Evolutionary conservation across 2,329 filamentous ascomycete species (phyloP).

Genomic region (Trichoderma oligosporum): DNA sequence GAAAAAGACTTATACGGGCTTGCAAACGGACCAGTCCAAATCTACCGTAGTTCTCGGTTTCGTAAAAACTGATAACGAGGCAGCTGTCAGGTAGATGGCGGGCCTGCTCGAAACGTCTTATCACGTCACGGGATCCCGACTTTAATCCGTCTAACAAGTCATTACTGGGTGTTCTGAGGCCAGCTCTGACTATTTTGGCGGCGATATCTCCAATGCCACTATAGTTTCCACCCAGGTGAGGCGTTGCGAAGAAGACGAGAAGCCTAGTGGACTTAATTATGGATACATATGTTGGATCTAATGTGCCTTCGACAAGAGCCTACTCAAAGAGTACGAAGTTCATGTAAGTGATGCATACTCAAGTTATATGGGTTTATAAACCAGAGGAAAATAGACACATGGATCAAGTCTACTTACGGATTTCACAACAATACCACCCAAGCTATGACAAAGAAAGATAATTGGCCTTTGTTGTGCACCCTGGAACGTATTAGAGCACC

Average conservation of each 20-base stretch:
- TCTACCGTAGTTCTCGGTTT: conserved; percentile 9
- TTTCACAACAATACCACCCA: conserved; percentile 21
- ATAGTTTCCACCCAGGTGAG: conserved; percentile 11
- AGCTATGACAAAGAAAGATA: conserved; percentile 20
- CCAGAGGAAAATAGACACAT: background rate
- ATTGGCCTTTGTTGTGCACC: conserved; percentile 6
- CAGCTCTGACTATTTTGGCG: background rate
- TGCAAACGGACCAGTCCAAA: background rate
- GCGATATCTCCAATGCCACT: background rate
- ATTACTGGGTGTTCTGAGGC: background rate
- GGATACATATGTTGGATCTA: conserved; percentile 1
- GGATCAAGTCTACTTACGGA: conserved; percentile 9
- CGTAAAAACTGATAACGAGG: conserved; percentile 11
- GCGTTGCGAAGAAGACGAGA: conserved; percentile 18
- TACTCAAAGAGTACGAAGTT: background rate
- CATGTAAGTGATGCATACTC: background rate
- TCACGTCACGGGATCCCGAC: conserved; percentile 7
- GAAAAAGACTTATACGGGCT: background rate
- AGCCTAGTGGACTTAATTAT: conserved; percentile 1
- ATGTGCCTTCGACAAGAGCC: conserved; percentile 17
- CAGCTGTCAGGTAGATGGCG: conserved; percentile 3
- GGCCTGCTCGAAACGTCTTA: conserved; percentile 1
- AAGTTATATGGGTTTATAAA: background rate
- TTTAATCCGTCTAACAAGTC: conserved; percentile 9
- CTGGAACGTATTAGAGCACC: background rate